Evolutionary conservation across 2,329 filamentous ascomycete genomes (phyloP), one percentile per base, ranked within the genome.

Genomic region (Thermochaetoides dissita): DNA sequence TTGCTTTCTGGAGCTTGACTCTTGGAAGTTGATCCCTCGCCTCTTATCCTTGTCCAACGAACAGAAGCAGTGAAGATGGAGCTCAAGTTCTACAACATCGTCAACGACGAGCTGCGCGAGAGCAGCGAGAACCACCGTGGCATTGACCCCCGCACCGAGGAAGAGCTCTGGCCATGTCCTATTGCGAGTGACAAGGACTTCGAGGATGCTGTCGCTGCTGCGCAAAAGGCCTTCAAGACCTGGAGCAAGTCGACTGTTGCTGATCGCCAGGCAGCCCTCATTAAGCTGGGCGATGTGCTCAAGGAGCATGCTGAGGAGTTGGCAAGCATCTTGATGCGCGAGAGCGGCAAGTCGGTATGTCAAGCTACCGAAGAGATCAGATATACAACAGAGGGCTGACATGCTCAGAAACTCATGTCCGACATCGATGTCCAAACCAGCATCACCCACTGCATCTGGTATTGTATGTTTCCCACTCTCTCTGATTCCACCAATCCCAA

Each of bases 341-440:
- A 73, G 55, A 67, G 66, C 24, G 70, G 71, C n/a, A 74, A 74
- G 53, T 71, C 70, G 6, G 59, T 65, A 48, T 31, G 50, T 34
- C 8, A 8, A 7, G 30, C n/a, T 10, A 9, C 12, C 28, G 3
- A 30, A 24, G 3, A 30, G 9, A 30, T 10, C 24, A 11, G n/a
- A 24, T 3, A 17, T 8, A 30, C 8, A 8, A 7, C 4, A 24
- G 17, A 24, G 17, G 17, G 28, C 38, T 37, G 29, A 40, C 34
- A 6, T 30, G 6, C 32, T 3, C 12, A 49, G 43, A 38, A 46
- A 38, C 45, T 60, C 17, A 55, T 64, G 55, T 62, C 62, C 10
- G 51, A 54, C 33, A 55, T 60, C n/a, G 63, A 66, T 37, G 54
- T 66, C 30, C 53, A 58, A 17, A 61, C 58, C 45, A 50, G 61